These are phyloP conservation scores for Fomes fomentarius DNA, from an alignment of 1,284 basidiomycete species.

Conservation along the genomic window DNA sequence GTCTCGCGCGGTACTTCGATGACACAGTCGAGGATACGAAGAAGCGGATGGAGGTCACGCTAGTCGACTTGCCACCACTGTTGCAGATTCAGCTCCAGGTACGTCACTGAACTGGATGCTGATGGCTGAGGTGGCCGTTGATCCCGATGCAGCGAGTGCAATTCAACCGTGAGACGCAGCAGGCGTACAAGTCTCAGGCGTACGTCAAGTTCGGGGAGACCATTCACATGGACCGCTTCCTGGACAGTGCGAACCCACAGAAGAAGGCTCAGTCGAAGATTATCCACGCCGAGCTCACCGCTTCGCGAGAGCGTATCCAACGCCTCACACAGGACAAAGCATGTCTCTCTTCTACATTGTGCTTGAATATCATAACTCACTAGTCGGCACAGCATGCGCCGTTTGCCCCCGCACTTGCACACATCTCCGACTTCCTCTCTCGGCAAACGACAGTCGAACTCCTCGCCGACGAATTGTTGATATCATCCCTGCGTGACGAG, in stretches of 20 bases:
- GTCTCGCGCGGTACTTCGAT: slow-evolving; percentile 90
- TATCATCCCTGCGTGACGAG: slow-evolving; percentile 55
- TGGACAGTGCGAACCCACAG: slow-evolving; percentile 72
- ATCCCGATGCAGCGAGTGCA: slow-evolving; percentile 76
- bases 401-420: slow-evolving; percentile 54
- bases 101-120: slow-evolving; percentile 23
- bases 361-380: neutral
- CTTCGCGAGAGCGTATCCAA: slow-evolving; percentile 67
- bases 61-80: slow-evolving; percentile 87
- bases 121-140: slow-evolving; percentile 1
- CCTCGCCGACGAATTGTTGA: slow-evolving; percentile 57
- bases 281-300: slow-evolving; percentile 68
- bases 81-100: slow-evolving; percentile 96
- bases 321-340: slow-evolving; percentile 70
- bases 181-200: slow-evolving; percentile 95
- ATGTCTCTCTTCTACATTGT: neutral
- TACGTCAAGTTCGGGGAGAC: slow-evolving; percentile 91
- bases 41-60: slow-evolving; percentile 85
- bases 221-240: slow-evolving; percentile 90
- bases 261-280: slow-evolving; percentile 74
- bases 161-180: slow-evolving; percentile 89
- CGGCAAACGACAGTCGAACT: slow-evolving; percentile 44
- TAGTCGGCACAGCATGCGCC: slow-evolving; percentile 53
- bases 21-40: slow-evolving; percentile 87
- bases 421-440: slow-evolving; percentile 58